These are phyloP conservation scores for Ustilago xerochloae DNA, from an alignment of 1,284 basidiomycete genomes.

Conservation along the genomic window DNA sequence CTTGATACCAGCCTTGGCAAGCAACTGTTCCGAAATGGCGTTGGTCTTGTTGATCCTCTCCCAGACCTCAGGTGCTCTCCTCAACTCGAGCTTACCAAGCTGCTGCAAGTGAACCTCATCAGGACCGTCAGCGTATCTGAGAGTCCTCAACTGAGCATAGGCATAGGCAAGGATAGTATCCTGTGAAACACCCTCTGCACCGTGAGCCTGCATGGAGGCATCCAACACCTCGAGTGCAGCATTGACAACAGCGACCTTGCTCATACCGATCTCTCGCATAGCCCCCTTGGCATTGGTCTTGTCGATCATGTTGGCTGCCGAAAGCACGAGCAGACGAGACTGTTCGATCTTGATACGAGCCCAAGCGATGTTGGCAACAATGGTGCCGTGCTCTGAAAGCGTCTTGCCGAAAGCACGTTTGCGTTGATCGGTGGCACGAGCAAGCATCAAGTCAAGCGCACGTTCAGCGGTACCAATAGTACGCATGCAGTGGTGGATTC, in stretches of 20 bases:
- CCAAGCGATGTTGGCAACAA: conserved; percentile 88
- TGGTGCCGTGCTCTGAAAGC: conserved; percentile 91
- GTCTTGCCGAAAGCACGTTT: conserved; percentile 94
- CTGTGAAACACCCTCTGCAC: conserved; percentile 92
- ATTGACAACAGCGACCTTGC: conserved; percentile 86
- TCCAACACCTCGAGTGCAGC: conserved; percentile 90
- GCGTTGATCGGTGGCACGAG: conserved; percentile 87
- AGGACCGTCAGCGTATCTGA: conserved; percentile 61
- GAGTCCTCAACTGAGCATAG: conserved; percentile 84
- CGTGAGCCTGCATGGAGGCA: conserved; percentile 87
- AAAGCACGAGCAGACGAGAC: conserved; percentile 85
- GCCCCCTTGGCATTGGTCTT: conserved; percentile 90
- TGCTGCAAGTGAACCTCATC: conserved; percentile 89
- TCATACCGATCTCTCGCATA: conserved; percentile 94
- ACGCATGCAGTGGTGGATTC: conserved; percentile 95
- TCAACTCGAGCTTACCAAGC: conserved; percentile 81
- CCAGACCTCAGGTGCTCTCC: conserved; percentile 55
- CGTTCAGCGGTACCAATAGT: conserved; percentile 88
- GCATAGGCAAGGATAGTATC: conserved; percentile 83
- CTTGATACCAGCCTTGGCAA: conserved; percentile 53
- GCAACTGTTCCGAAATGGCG: conserved; percentile 33
- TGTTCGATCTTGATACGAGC: conserved; percentile 92
- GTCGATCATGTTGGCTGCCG: conserved; percentile 95
- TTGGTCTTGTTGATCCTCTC: conserved; percentile 43
- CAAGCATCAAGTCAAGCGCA: conserved; percentile 87